Evolutionary conservation across 495 filamentous ascomycete species (phyloP).

Genomic region (Penicillium simplicissimum): DNA sequence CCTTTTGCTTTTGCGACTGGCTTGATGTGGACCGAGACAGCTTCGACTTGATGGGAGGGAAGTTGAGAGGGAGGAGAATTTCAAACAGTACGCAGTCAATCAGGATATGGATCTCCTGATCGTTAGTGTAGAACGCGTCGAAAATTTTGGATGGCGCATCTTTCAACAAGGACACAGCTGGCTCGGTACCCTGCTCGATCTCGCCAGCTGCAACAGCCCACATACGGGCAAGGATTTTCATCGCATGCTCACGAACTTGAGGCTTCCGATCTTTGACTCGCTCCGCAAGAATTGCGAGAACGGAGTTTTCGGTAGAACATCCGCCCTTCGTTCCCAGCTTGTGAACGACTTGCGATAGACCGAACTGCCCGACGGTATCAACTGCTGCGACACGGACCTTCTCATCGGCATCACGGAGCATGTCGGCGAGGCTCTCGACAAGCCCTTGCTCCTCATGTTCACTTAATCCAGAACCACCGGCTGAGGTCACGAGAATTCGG

Average conservation of each 20-base stretch:
- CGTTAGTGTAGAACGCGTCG: slow-evolving; percentile 88
- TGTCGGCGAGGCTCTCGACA: slow-evolving; percentile 70
- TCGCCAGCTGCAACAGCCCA: slow-evolving; percentile 92
- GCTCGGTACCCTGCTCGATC: slow-evolving; percentile 78
- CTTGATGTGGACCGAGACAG: slow-evolving; percentile 58
- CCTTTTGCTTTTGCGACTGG: slow-evolving; percentile 59
- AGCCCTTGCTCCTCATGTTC: slow-evolving; percentile 72
- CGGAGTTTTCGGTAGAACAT: slow-evolving; percentile 64
- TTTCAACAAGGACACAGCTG: slow-evolving; percentile 67
- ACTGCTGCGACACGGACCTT: slow-evolving; percentile 86
- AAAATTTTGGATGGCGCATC: slow-evolving; percentile 84
- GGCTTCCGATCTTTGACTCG: slow-evolving; percentile 85
- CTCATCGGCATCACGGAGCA: slow-evolving; percentile 86
- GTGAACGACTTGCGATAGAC: slow-evolving; percentile 72
- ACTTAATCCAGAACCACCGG: slow-evolving; percentile 80
- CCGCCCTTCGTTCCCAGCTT: slow-evolving; percentile 77
- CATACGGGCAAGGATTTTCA: slow-evolving; percentile 76
- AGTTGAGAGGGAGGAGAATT: slow-evolving; percentile 77
- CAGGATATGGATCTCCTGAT: slow-evolving; percentile 77
- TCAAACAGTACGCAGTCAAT: slow-evolving; percentile 88
- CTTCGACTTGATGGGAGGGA: slow-evolving; percentile 77
- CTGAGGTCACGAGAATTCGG: slow-evolving; percentile 77
- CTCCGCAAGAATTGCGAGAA: slow-evolving; percentile 80
- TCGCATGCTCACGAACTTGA: slow-evolving; percentile 78
- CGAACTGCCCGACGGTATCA: slow-evolving; percentile 73